Base-by-base conservation (phyloP, 257 asterid genomes). In the Scutellaria galericulata region DNA sequence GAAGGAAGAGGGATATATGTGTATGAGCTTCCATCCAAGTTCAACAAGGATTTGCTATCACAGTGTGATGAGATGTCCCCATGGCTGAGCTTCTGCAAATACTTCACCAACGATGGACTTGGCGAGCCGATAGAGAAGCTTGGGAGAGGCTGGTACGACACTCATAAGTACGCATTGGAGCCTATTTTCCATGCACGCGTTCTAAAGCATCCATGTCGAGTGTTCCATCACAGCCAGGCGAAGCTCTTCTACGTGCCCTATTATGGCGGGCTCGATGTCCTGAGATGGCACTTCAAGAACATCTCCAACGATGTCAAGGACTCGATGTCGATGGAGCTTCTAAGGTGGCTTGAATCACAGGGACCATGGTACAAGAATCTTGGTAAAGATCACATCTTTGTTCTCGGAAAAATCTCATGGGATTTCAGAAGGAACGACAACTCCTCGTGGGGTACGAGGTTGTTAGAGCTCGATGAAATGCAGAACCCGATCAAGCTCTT, bases 211-310 rank as follows among this genome's bases (percentile, higher is more conserved):
- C 89, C 88, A 8, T 90, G 96, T 61, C 83, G 93, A 73, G 91
- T 88, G 18, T 66, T 78, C 62, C 64, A 82, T 66, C 72, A 72
- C 35, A 74, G 75, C 14, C 75, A 79, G 39, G 96, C 95, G 8
- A 82, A 64, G 72, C 82, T 90, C 5, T 86, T 90, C 58, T 88
- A 86, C 27, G 95, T 90, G 6, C 96, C 96, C 0, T 90, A 79
- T 63, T 90, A 90, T 37, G 93, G 87, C 0, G 95, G 96, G 15
- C 88, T 90, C 3, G 96, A 90, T 51, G 67, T 86, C 72, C 46
- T 90, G 51, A 79, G 95, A 76, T 86, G 95, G 95, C 92, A 88
- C 68, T 90, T 90, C 95, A 88, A 83, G 85, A 86, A 86, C 27
- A 88, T 81, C 7, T 56, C 91, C 0, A 58, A 77, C 13, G 87